Conservation (phyloP, 441 rosid genomes). For the Erodium trifolium region DNA sequence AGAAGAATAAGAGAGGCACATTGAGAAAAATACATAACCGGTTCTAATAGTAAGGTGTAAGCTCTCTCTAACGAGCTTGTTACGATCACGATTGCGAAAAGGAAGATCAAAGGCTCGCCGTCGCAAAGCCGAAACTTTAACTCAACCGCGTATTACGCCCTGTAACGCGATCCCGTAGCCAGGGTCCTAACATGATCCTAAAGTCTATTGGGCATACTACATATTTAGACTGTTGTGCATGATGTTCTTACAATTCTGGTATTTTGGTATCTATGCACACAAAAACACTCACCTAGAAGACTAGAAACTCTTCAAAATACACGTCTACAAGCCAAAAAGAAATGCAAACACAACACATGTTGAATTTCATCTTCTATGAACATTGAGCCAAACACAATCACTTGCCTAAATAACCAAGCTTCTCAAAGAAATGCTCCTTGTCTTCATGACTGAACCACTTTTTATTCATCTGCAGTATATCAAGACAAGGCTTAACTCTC, state of each 20-base stretch:
- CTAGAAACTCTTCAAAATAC: not conserved
- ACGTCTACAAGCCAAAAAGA: not conserved
- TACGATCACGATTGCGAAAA: too few species aligned
- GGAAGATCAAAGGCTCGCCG: too few species aligned
- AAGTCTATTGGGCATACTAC: not conserved
- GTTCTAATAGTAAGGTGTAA: too few species aligned
- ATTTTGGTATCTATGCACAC: not conserved
- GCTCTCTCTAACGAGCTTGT: too few species aligned
- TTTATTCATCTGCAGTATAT: constrained; percentile 51
- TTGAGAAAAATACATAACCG: too few species aligned
- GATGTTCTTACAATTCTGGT: not conserved
- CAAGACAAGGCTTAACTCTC: constrained; percentile 5
- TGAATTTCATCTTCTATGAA: not conserved
- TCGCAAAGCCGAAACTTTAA: too few species aligned
- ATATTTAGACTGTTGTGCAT: not conserved
- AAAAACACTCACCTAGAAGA: not conserved
- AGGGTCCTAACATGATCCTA: not conserved
- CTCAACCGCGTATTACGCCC: too few species aligned
- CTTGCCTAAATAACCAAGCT: constrained; percentile 27
- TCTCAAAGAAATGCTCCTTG: constrained; percentile 39
- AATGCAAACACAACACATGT: not conserved
- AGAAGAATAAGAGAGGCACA: too few species aligned
- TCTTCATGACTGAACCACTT: constrained; percentile 62
- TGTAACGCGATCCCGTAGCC: too few species aligned
- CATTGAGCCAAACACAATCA: not conserved